Evolutionary conservation across 352 stramenopile species (phyloP).

Genomic region (Elongisporangium undulatum): DNA sequence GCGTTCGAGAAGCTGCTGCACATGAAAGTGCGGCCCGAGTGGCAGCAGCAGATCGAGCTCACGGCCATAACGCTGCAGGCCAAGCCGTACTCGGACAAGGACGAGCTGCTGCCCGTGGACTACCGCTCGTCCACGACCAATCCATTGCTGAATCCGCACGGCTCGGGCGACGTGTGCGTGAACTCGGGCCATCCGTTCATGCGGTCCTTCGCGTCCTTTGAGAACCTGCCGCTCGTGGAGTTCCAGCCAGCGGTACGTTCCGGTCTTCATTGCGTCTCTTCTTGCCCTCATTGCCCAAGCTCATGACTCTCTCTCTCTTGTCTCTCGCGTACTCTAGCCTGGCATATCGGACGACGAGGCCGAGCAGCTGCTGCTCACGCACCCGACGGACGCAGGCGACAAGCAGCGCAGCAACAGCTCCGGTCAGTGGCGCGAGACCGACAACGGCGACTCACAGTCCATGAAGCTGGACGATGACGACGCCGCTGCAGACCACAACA

Average conservation of each 20-base stretch:
- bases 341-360: constrained; percentile 82
- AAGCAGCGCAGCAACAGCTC: constrained; percentile 11
- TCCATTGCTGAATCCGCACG: constrained; percentile 88
- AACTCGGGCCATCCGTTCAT: constrained; percentile 94
- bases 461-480: constrained; percentile 51
- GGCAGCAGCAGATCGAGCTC: constrained; percentile 87
- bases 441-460: constrained; percentile 54
- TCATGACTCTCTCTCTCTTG: constrained; percentile 4
- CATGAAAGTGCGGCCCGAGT: constrained; percentile 83
- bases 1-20: constrained; percentile 92
- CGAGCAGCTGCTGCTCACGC: constrained; percentile 68
- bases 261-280: constrained; percentile 8
- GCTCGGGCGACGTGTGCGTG: constrained; percentile 87
- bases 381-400: constrained; percentile 29
- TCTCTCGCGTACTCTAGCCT: constrained; percentile 27
- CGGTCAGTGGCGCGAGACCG: constrained; percentile 52
- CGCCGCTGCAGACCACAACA: constrained; percentile 12
- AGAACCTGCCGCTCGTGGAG: constrained; percentile 94
- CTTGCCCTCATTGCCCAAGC: neutral
- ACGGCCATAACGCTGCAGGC: constrained; percentile 91
- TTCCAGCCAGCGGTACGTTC: constrained; percentile 76
- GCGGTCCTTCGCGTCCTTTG: constrained; percentile 94
- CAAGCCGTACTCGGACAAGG: constrained; percentile 90
- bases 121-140: constrained; percentile 93
- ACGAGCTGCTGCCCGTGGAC: constrained; percentile 93